Percentiles rank a stretch among this genome's conserved stretches.
Evolutionary conservation across 768 basidiomycete genomes (phyloP).

Genomic region (Calvatia gigantea): DNA sequence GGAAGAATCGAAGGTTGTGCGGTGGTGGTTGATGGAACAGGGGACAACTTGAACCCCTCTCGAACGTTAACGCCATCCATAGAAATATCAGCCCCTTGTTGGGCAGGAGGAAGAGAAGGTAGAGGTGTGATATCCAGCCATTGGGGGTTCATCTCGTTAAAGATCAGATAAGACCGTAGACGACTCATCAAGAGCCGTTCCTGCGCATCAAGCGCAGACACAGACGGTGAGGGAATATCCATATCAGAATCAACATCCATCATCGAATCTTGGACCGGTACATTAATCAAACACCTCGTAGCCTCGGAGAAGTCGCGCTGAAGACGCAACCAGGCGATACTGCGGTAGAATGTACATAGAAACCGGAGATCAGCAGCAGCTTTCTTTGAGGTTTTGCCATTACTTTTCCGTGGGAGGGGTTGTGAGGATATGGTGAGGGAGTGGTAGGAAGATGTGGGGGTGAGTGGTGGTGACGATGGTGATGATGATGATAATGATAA

Average conservation of each 20-base stretch:
- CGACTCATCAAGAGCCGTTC: conserved; percentile 4
- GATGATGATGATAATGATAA: neutral
- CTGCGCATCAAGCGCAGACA: conserved; percentile 8
- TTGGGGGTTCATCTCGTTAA: conserved; percentile 5
- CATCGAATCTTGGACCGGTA: neutral
- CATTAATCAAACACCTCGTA: neutral
- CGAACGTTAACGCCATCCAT: neutral
- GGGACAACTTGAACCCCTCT: too few relatives aligned
- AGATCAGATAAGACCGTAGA: conserved; percentile 7
- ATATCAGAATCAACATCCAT: conserved; percentile 8
- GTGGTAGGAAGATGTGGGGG: neutral
- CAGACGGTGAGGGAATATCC: neutral
- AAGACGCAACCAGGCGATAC: neutral
- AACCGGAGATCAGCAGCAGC: conserved; percentile 1
- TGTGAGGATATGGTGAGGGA: neutral
- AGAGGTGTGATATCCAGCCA: conserved; percentile 4
- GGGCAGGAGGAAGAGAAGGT: neutral
- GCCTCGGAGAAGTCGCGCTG: neutral
- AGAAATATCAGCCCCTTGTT: neutral
- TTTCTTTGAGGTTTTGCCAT: neutral
- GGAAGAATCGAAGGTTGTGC: neutral
- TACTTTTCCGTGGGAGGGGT: neutral
- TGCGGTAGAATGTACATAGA: conserved; percentile 8
- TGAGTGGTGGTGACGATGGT: neutral
- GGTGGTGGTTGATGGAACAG: too few relatives aligned